Evolutionary conservation across 768 basidiomycete species (phyloP).

Genomic region (Rhodotorula paludigena): DNA sequence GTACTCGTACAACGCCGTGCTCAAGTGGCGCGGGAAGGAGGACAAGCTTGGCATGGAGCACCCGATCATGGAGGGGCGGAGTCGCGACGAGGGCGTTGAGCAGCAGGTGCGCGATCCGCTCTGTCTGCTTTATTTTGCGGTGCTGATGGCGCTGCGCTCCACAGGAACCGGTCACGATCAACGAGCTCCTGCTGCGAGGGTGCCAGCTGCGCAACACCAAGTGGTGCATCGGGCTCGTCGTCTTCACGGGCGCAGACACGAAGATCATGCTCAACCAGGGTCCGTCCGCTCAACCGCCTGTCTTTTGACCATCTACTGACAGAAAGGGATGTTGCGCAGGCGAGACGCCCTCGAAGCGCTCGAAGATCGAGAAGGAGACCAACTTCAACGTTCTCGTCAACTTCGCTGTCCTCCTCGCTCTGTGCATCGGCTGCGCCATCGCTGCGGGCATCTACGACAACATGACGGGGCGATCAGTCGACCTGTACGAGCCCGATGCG

Average conservation of each 20-base stretch:
- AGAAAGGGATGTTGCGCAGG: no score
- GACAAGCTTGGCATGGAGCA: constrained; percentile 53
- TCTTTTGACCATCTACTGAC: neutral
- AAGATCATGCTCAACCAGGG: constrained; percentile 51
- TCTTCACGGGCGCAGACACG: constrained; percentile 88
- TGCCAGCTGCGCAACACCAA: constrained; percentile 87
- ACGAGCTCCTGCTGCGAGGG: constrained; percentile 85
- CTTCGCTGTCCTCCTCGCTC: constrained; percentile 67
- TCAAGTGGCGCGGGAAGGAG: constrained; percentile 61
- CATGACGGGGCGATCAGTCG: constrained; percentile 59
- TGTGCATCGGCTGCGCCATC: constrained; percentile 72
- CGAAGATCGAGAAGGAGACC: constrained; percentile 96
- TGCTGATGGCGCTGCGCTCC: neutral
- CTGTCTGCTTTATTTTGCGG: neutral
- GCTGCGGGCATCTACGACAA: constrained; percentile 68
- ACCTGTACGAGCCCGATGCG: constrained; percentile 65
- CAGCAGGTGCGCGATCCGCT: constrained; percentile 12
- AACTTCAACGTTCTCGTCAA: constrained; percentile 97
- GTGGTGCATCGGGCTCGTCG: constrained; percentile 89
- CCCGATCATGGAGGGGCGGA: constrained; percentile 30
- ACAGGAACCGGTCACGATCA: constrained; percentile 63
- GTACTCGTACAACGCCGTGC: constrained; percentile 79
- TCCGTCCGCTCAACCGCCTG: neutral
- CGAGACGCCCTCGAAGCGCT: constrained; percentile 89
- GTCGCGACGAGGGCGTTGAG: constrained; percentile 35